Conservation (phyloP, 1,284 basidiomycete genomes). For the Papiliotrema terrestris region DNA sequence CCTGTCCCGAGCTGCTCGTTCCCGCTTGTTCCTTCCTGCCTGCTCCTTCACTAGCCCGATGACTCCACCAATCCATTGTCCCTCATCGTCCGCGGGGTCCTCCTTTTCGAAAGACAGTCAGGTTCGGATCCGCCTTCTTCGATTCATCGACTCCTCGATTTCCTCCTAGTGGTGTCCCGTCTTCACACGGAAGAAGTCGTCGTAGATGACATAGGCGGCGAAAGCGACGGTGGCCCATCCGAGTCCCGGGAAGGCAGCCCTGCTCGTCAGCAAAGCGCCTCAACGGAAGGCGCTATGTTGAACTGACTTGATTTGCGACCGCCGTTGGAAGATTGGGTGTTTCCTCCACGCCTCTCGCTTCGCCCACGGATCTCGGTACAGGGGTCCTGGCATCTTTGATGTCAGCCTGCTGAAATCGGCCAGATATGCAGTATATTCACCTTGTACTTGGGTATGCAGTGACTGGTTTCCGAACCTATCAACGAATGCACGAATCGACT, state of each 20-base stretch:
- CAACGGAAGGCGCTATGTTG: neutral
- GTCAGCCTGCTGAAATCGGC: neutral
- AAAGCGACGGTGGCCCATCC: conserved; percentile 87
- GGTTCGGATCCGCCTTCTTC: no score
- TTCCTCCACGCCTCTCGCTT: conserved; percentile 91
- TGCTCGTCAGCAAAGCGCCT: conserved; percentile 24
- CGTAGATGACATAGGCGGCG: conserved; percentile 79
- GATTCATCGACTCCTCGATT: no score
- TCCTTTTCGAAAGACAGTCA: neutral
- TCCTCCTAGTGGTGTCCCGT: conserved; percentile 10
- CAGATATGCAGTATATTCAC: neutral
- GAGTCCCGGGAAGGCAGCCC: conserved; percentile 85
- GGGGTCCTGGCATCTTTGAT: conserved; percentile 51
- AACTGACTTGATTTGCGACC: conserved; percentile 64
- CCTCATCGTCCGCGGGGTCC: neutral
- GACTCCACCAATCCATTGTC: neutral
- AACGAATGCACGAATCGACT: no score
- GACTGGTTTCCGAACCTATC: no score
- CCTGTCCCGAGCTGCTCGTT: neutral
- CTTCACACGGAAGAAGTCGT: conserved; percentile 55
- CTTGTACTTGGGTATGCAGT: neutral
- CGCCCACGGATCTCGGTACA: conserved; percentile 91
- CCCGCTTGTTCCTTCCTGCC: neutral
- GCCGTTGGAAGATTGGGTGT: conserved; percentile 77
- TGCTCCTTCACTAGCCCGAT: neutral